Conservation (phyloP, 2,329 filamentous ascomycete species). For the Zopfia rhizophila region DNA sequence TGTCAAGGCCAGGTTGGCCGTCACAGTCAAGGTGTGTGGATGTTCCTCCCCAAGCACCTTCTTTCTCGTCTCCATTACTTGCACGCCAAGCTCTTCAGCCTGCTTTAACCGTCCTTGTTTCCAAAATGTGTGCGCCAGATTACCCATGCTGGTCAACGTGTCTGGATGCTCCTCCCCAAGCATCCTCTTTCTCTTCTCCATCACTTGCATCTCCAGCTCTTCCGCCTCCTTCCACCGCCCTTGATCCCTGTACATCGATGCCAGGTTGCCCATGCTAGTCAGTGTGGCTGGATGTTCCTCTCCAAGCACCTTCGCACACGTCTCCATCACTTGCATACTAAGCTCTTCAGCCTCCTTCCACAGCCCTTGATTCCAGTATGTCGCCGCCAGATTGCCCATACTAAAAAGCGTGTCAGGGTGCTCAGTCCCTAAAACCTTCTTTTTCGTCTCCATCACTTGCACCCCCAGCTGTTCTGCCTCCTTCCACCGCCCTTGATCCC, state of each 20-base stretch:
- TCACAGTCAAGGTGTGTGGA: not conserved
- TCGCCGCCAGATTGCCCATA: not conserved
- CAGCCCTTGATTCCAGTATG: not conserved
- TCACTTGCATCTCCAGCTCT: too few species aligned
- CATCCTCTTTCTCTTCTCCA: too few species aligned
- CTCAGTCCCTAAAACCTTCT: not conserved
- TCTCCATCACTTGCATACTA: slow-evolving; percentile 1
- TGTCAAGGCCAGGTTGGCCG: not conserved
- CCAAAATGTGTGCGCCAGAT: not conserved
- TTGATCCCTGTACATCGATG: too few species aligned
- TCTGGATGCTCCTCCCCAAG: too few species aligned
- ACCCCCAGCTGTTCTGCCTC: not conserved
- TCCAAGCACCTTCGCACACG: not conserved
- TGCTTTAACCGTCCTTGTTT: slow-evolving; percentile 4
- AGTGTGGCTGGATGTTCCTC: not conserved
- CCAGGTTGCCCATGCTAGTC: slow-evolving; percentile 1
- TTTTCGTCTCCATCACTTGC: not conserved
- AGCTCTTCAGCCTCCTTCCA: slow-evolving; percentile 3
- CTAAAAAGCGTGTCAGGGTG: not conserved
- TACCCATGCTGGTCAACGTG: slow-evolving; percentile 9
- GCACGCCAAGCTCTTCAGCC: too few species aligned
- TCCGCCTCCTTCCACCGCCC: too few species aligned
- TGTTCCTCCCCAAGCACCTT: slow-evolving; percentile 1
- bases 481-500: not conserved
- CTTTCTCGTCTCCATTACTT: slow-evolving; percentile 2